Conservation (phyloP, 192 early-diverging fungal genomes). For the Linnemannia exigua region DNA sequence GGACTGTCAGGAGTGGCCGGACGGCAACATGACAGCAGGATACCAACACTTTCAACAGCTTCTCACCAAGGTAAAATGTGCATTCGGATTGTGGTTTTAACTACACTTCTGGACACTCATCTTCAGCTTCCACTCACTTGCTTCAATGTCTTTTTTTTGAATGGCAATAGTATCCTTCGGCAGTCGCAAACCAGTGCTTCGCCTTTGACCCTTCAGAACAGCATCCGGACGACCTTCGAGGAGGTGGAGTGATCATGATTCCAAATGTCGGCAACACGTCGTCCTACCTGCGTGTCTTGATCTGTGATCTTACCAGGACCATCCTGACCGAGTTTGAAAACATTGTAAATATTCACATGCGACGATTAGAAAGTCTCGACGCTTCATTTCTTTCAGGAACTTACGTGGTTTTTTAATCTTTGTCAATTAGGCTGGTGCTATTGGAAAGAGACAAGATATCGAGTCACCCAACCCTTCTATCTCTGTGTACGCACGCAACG, state of each 20-base stretch:
- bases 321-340: slow-evolving; percentile 75
- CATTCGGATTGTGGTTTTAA: background rate
- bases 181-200: slow-evolving; percentile 80
- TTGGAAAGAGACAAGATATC: slow-evolving; percentile 73
- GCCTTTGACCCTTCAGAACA: slow-evolving; percentile 86
- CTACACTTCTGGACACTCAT: background rate
- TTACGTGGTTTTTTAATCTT: background rate
- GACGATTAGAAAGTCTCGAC: background rate
- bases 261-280: slow-evolving; percentile 84
- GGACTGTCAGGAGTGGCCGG: slow-evolving; percentile 79
- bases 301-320: slow-evolving; percentile 84
- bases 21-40: slow-evolving; percentile 70
- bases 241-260: slow-evolving; percentile 78
- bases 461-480: slow-evolving; percentile 57
- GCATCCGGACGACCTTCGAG: slow-evolving; percentile 78
- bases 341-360: slow-evolving; percentile 60
- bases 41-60: slow-evolving; percentile 71
- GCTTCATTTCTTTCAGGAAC: background rate
- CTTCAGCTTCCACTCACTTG: background rate
- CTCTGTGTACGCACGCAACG: slow-evolving; percentile 25
- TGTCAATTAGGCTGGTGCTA: slow-evolving; percentile 58
- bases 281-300: slow-evolving; percentile 82
- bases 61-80: slow-evolving; percentile 67
- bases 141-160: background rate
- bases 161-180: slow-evolving; percentile 72